Base-by-base conservation (phyloP, 352 stramenopile species). In the Pythium vanterpoolii region DNA sequence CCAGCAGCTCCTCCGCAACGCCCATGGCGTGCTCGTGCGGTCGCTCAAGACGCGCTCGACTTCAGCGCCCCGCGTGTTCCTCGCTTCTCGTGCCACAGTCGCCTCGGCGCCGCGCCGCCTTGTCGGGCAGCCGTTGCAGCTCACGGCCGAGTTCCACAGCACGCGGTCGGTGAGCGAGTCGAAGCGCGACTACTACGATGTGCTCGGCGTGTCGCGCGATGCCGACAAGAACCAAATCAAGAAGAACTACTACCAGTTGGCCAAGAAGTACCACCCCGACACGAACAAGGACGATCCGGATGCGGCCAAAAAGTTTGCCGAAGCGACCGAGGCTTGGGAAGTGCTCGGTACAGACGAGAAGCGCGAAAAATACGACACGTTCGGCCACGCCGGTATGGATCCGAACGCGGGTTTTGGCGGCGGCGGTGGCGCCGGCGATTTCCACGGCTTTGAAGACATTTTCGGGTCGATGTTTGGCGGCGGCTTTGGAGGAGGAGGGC, bases 231-330 rank as follows among this genome's bases (percentile, higher is more conserved):
- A 77, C 56, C 90, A 98, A 48, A 98, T 99, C 69, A 99, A 99
- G 82, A 98, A 98, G 76, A 97, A 97, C 66, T 98, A 97, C 76
- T 98, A 98, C 70, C 89, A 98, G 61, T 65, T 98, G 42, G 96
- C 95, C 34, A 98, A 97, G 74, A 95, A 98, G 76, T 98, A 97
- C 77, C 97, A 99, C 69, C 97, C 97, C 8, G 97, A 99, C 68
- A 97, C 96, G 42, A 99, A 99, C 77, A 98, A 98, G 67, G 81
- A 89, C 45, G 89, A 97, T 56, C 86, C 86, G 42, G 61, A 96
- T 47, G 87, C 92, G 1, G 76, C 84, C 34, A 88, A 97, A 56
- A 98, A 97, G 76, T 98, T 98, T 67, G 79, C 87, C 1, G 90
- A 98, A 56, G 89, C 93, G 9, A 95, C 86, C 10, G 92, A 98